A percentile compares a stretch with the other conserved stretches of the same genome.
Evolutionary conservation across 345 rosid species (phyloP).

Genomic region (Laguncularia racemosa): DNA sequence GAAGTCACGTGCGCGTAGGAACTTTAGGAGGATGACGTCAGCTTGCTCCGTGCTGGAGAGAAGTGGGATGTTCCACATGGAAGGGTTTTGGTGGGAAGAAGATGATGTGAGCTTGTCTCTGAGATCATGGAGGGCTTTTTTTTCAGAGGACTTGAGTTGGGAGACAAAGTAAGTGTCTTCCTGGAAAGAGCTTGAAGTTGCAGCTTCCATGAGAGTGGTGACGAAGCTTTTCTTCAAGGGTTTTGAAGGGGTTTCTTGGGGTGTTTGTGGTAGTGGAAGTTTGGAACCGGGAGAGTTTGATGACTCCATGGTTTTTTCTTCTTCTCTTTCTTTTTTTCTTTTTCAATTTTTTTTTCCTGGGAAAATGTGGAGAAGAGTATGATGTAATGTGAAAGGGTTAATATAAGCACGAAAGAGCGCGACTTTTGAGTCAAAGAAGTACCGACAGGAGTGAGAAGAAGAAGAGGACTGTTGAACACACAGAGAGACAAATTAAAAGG

Average conservation of each 20-base stretch:
- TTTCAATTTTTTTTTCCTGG: too few species aligned
- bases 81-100: conserved; percentile 7
- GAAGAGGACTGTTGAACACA: too few species aligned
- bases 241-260: too few species aligned
- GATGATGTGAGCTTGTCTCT: conserved; percentile 47
- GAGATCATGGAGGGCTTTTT: conserved; percentile 70
- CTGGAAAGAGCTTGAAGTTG: conserved; percentile 58
- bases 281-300: conserved; percentile 35
- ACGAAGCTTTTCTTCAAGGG: too few species aligned
- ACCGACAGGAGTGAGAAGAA: too few species aligned
- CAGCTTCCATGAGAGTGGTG: conserved; percentile 59
- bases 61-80: conserved; percentile 82
- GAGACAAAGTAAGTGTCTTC: conserved; percentile 82
- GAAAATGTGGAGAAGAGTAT: neutral
- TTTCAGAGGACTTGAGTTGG: conserved; percentile 69
- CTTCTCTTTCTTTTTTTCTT: too few species aligned
- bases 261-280: neutral
- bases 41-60: conserved; percentile 53
- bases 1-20: conserved; percentile 86
- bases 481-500: too few species aligned
- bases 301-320: conserved; percentile 7
- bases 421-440: too few species aligned
- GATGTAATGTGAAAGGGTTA: too few species aligned
- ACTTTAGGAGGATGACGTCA: conserved; percentile 78
- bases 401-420: too few species aligned